phyloP scores from a whole-genome alignment of 257 asterid genomes.

The Thymus quinquecostatus region DNA sequence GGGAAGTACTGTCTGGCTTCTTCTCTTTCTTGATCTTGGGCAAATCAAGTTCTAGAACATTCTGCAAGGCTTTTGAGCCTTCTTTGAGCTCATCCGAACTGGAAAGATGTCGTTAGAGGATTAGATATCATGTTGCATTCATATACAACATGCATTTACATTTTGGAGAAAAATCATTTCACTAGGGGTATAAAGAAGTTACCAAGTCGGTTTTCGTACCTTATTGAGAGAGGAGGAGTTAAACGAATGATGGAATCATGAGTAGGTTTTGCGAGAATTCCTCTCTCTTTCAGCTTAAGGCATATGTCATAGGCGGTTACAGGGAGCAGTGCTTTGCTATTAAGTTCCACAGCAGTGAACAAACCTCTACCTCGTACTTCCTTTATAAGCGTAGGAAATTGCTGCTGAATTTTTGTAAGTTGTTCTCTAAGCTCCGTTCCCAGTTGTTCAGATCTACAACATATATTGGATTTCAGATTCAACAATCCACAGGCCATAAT shows the following conservation, averaged over 20 bases:
- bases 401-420: conserved; percentile 61
- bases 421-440: conserved; percentile 75
- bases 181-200: not conserved
- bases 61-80: conserved; percentile 73
- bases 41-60: conserved; percentile 75
- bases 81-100: conserved; percentile 78
- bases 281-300: conserved; percentile 88
- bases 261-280: conserved; percentile 91
- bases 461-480: not conserved
- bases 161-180: not conserved
- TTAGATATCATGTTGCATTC: conserved; percentile 8
- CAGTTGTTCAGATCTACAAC: conserved; percentile 65
- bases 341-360: conserved; percentile 88
- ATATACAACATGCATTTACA: not conserved
- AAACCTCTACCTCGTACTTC: conserved; percentile 92
- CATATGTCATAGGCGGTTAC: conserved; percentile 86
- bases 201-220: conserved; percentile 43
- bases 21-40: conserved; percentile 68
- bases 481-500: not conserved
- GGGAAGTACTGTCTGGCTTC: conserved; percentile 50
- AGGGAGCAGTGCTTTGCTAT: conserved; percentile 67
- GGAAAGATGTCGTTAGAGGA: conserved; percentile 26
- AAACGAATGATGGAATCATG: conserved; percentile 81
- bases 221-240: conserved; percentile 89
- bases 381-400: conserved; percentile 68